Conservation (phyloP, 1,284 basidiomycete species). For the Puccinia horiana region DNA sequence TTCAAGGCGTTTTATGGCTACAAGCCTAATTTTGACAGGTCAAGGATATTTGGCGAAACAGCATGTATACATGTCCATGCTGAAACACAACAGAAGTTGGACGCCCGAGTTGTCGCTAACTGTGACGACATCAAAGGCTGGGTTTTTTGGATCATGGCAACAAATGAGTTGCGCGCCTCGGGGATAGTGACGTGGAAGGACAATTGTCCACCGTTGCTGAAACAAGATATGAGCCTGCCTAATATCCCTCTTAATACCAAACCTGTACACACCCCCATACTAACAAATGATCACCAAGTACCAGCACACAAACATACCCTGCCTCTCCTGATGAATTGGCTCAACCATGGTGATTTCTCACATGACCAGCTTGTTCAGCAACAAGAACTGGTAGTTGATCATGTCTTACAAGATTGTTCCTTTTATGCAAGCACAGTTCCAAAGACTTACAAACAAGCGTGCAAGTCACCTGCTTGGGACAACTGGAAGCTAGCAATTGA, state of each 20-base stretch:
- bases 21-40: not conserved
- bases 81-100: not conserved
- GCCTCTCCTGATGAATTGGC: not conserved
- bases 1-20: not conserved
- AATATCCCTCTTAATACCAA: too few species aligned
- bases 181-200: too few species aligned
- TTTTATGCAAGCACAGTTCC: too few species aligned
- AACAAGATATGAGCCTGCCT: not conserved
- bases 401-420: not conserved
- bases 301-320: not conserved
- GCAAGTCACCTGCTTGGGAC: not conserved
- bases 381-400: not conserved
- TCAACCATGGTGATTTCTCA: not conserved
- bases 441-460: not conserved
- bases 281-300: not conserved
- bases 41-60: not conserved
- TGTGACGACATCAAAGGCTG: not conserved
- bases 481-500: slow-evolving; percentile 3
- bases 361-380: not conserved
- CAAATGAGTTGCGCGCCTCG: not conserved
- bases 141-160: not conserved
- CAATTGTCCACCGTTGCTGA: not conserved
- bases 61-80: not conserved
- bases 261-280: not conserved
- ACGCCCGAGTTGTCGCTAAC: not conserved